Percentiles rank a stretch among this genome's conserved stretches.
These are phyloP conservation scores for Globisporangium viniferum DNA, from an alignment of 352 stramenopile species.

Conservation along the genomic window DNA sequence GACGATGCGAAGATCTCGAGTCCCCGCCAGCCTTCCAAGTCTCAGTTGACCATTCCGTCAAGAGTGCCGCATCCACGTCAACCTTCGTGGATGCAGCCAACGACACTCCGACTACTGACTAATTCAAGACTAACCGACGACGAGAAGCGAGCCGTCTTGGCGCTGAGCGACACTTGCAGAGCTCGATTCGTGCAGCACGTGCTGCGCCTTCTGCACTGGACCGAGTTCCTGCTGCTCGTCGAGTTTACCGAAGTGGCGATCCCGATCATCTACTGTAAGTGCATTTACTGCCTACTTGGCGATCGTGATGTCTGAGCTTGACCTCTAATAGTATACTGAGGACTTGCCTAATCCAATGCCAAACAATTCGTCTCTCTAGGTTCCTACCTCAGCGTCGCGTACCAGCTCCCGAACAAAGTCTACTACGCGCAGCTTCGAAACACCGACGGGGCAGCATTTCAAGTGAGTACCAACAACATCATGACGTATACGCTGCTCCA, in stretches of 20 bases:
- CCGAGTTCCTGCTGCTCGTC: slow-evolving; percentile 21
- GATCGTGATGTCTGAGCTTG: too few species aligned
- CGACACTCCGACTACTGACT: not conserved
- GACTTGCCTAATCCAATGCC: not conserved
- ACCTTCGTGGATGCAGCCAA: not conserved
- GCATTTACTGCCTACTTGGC: too few species aligned
- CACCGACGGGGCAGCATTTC: not conserved
- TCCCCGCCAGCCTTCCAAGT: too few species aligned
- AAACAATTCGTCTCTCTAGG: not conserved
- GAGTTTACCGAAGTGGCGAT: slow-evolving; percentile 22
- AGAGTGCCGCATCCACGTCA: not conserved
- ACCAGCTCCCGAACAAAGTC: not conserved
- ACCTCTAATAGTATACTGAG: too few species aligned
- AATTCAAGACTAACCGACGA: not conserved
- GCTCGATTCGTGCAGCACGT: slow-evolving; percentile 3
- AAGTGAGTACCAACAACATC: not conserved
- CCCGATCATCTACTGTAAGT: slow-evolving; percentile 22
- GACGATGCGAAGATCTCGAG: too few species aligned
- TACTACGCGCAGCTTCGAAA: slow-evolving; percentile 6
- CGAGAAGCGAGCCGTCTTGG: not conserved
- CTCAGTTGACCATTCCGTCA: too few species aligned
- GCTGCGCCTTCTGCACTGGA: slow-evolving; percentile 11
- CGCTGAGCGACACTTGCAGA: not conserved
- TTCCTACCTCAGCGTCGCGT: not conserved
- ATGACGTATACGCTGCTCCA: not conserved